These are phyloP conservation scores for Rubroshorea leprosula DNA, from an alignment of 345 rosid genomes.

Conservation along the genomic window DNA sequence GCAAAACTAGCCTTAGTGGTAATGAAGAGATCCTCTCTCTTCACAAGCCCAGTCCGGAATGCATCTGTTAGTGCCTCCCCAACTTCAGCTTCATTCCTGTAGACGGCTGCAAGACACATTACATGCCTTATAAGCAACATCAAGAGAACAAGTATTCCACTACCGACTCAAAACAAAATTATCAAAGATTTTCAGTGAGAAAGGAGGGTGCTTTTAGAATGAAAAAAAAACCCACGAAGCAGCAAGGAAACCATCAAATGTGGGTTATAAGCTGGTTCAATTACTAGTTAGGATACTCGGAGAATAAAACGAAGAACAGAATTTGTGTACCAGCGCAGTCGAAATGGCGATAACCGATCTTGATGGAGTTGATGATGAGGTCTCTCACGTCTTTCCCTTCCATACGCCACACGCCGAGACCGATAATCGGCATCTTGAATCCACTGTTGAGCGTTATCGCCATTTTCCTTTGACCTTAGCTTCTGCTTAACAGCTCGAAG, in stretches of 20 bases:
- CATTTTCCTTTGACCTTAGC: conserved; percentile 29
- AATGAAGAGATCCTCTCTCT: conserved; percentile 79
- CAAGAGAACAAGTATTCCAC: too few species aligned
- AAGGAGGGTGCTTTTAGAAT: too few species aligned
- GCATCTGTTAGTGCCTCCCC: conserved; percentile 73
- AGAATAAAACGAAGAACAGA: too few species aligned
- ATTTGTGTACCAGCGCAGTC: conserved; percentile 70
- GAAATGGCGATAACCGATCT: conserved; percentile 86
- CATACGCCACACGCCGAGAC: conserved; percentile 94
- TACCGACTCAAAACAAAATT: too few species aligned
- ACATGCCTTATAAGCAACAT: too few species aligned
- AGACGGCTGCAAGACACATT: conserved; percentile 51
- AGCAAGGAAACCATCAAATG: background rate
- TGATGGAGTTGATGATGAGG: conserved; percentile 63
- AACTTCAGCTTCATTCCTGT: conserved; percentile 65
- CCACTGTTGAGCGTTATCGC: conserved; percentile 67
- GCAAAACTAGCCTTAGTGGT: conserved; percentile 57
- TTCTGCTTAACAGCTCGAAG: too few species aligned
- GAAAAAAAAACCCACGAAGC: too few species aligned
- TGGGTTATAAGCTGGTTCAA: background rate
- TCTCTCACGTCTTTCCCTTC: conserved; percentile 50
- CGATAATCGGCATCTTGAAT: conserved; percentile 67
- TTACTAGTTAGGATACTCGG: too few species aligned
- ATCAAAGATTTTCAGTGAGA: too few species aligned
- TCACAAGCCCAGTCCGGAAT: conserved; percentile 52